Base-by-base conservation (phyloP, 305 asterid species). In the Fraxinus platypoda region DNA sequence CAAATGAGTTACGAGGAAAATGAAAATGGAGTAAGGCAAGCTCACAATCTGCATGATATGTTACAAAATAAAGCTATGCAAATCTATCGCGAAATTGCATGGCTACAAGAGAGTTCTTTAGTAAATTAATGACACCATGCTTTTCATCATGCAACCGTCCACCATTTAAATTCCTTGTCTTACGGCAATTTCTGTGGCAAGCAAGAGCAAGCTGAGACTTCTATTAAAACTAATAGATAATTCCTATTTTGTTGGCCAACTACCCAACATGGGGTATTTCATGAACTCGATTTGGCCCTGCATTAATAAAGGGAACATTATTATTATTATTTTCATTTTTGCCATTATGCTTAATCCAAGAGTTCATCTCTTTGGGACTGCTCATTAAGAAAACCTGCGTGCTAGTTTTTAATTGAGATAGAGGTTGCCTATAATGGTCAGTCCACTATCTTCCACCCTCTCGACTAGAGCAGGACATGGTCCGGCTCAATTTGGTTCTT, bases 1-100 rank as follows among this genome's bases (percentile, higher is more conserved):
- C 71, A 70, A 49, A 49, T 15, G 54, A 83, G 34, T 41, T 83
- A 84, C 77, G 89, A 77, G 72, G 64, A 54, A 49, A 54, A 54
- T 54, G 26, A 54, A 54, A 54, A 54, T 54, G 66, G 26, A 15
- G 75, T 17, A 74, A 33, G 85, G 68, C 49, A 13, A 76, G 35
- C 31, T 88, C 89, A 82, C 92, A 79, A 84, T 88, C 64, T 88
- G 95, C 98, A 91, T 92, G 94, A 94, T 79, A 78, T 74, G 82
- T 82, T 88, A 82, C 85, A 86, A 88, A 81, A 87, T 87, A 46
- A 49, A 78, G 34, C 15, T 75, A n/a, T 81, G 90, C 92, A 88
- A 90, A 91, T 87, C 82, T 88, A 88, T 91, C 88, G 93, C 90
- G 79, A 82, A 62, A 85, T 84, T 82, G 88, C 89, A 85, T 88